Evolutionary conservation across 2,329 filamentous ascomycete species (phyloP).

Genomic region (Alternaria solani): DNA sequence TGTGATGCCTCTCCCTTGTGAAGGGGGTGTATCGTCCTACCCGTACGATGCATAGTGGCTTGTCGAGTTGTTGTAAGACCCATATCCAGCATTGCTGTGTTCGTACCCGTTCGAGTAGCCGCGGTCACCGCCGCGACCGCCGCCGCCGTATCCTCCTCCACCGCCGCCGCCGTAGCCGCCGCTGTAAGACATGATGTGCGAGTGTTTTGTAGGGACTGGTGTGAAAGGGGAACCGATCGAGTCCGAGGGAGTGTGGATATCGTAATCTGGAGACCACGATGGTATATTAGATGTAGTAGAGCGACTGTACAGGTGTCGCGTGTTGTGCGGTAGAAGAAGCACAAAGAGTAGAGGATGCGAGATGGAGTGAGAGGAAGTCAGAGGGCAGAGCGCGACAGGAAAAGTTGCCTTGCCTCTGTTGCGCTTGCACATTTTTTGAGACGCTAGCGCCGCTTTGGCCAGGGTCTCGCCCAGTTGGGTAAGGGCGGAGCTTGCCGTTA

Average conservation of each 20-base stretch:
- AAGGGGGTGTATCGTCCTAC: slow-evolving; percentile 51
- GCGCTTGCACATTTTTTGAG: slow-evolving; percentile 33
- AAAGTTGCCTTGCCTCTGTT: slow-evolving; percentile 35
- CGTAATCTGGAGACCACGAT: slow-evolving; percentile 22
- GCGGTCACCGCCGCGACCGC: slow-evolving; percentile 56
- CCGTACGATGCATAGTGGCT: slow-evolving; percentile 56
- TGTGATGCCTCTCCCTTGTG: slow-evolving; percentile 51
- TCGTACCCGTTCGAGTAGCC: slow-evolving; percentile 65
- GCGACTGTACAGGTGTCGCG: slow-evolving; percentile 38
- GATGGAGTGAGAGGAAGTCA: slow-evolving; percentile 25
- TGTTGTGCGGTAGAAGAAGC: slow-evolving; percentile 28
- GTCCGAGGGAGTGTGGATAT: slow-evolving; percentile 30
- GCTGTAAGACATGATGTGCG: slow-evolving; percentile 73
- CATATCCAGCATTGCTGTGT: slow-evolving; percentile 52
- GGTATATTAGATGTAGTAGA: slow-evolving; percentile 28
- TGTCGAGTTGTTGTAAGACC: slow-evolving; percentile 56
- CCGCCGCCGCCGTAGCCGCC: slow-evolving; percentile 55
- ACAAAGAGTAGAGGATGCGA: slow-evolving; percentile 28
- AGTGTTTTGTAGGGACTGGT: slow-evolving; percentile 46
- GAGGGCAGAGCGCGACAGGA: slow-evolving; percentile 30
- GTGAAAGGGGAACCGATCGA: slow-evolving; percentile 30
- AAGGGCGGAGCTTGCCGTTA: slow-evolving; percentile 13
- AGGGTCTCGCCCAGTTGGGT: slow-evolving; percentile 18
- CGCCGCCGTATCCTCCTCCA: slow-evolving; percentile 44
- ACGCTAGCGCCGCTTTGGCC: slow-evolving; percentile 16